Conservation (phyloP, 1,139 yeast species). For the Pichiaceae sp. region DNA sequence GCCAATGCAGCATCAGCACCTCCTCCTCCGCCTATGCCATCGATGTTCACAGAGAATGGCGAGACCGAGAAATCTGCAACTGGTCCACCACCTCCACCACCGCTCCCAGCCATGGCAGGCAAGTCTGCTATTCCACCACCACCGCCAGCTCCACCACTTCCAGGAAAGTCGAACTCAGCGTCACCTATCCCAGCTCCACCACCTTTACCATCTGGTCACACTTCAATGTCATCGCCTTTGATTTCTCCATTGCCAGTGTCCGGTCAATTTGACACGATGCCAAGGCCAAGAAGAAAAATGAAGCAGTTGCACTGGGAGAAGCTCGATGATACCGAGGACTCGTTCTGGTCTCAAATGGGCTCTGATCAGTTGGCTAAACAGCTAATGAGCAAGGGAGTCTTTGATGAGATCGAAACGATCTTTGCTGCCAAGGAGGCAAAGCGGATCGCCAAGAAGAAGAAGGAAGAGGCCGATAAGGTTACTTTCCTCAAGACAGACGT, state of each 20-base stretch:
- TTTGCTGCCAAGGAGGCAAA: slow-evolving; percentile 77
- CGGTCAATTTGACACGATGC: slow-evolving; percentile 47
- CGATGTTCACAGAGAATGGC: neutral
- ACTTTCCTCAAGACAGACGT: slow-evolving; percentile 70
- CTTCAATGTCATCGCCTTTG: slow-evolving; percentile 12
- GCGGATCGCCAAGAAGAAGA: slow-evolving; percentile 32
- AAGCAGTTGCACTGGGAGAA: slow-evolving; percentile 85
- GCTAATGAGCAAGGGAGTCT: slow-evolving; percentile 58
- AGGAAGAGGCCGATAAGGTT: slow-evolving; percentile 40
- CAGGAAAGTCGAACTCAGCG: slow-evolving; percentile 18
- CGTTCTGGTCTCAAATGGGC: slow-evolving; percentile 54
- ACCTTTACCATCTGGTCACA: slow-evolving; percentile 21
- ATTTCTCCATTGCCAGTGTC: slow-evolving; percentile 28
- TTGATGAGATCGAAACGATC: slow-evolving; percentile 64
- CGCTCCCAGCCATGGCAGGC: neutral
- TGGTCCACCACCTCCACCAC: neutral
- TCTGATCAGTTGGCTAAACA: slow-evolving; percentile 50
- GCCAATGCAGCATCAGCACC: slow-evolving; percentile 12
- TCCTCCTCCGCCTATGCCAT: slow-evolving; percentile 8
- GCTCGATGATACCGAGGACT: slow-evolving; percentile 51
- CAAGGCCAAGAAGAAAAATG: slow-evolving; percentile 70
- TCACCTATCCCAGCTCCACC: slow-evolving; percentile 31
- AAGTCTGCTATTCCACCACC: slow-evolving; percentile 5
- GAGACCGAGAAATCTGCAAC: neutral
- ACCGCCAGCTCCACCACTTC: slow-evolving; percentile 30